Conservation (phyloP, 1,139 yeast species). For the Wickerhamiella pararugosa region DNA sequence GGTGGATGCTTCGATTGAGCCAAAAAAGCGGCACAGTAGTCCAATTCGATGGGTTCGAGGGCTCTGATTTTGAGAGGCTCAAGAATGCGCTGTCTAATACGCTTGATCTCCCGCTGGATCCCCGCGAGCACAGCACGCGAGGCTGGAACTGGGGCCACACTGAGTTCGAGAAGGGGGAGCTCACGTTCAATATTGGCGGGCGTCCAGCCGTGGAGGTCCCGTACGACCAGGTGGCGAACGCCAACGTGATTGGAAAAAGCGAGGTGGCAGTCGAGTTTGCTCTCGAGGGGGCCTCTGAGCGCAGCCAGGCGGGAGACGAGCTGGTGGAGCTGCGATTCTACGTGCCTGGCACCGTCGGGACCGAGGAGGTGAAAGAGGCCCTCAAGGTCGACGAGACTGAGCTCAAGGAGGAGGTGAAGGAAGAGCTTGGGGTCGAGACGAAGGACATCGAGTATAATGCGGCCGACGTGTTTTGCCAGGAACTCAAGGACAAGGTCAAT, state of each 20-base stretch:
- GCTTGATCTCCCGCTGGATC: slow-evolving; percentile 59
- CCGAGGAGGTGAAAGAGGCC: slow-evolving; percentile 20
- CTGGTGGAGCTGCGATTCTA: slow-evolving; percentile 87
- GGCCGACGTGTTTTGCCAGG: slow-evolving; percentile 79
- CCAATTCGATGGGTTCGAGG: slow-evolving; percentile 81
- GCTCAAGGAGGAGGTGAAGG: slow-evolving; percentile 16
- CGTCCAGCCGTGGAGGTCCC: slow-evolving; percentile 90
- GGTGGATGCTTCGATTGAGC: slow-evolving; percentile 76
- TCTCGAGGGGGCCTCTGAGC: slow-evolving; percentile 39
- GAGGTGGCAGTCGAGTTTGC: slow-evolving; percentile 88
- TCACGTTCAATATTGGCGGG: slow-evolving; percentile 72
- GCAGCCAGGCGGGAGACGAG: slow-evolving; percentile 71
- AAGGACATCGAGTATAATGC: slow-evolving; percentile 30
- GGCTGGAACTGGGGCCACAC: slow-evolving; percentile 99
- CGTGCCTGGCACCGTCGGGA: slow-evolving; percentile 64
- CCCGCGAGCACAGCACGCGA: slow-evolving; percentile 77
- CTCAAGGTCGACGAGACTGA: slow-evolving; percentile 11
- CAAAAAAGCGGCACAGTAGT: slow-evolving; percentile 81
- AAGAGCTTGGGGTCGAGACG: slow-evolving; percentile 21
- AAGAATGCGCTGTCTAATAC: slow-evolving; percentile 74
- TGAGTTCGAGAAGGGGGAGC: slow-evolving; percentile 82
- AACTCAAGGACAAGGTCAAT: slow-evolving; percentile 86
- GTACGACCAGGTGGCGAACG: slow-evolving; percentile 60
- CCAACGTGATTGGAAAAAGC: slow-evolving; percentile 84
- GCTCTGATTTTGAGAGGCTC: slow-evolving; percentile 60